A percentile compares a stretch with the other conserved stretches of the same genome.
These are phyloP conservation scores for Curvularia verruculosa DNA, from an alignment of 2,329 filamentous ascomycete species.

Conservation along the genomic window DNA sequence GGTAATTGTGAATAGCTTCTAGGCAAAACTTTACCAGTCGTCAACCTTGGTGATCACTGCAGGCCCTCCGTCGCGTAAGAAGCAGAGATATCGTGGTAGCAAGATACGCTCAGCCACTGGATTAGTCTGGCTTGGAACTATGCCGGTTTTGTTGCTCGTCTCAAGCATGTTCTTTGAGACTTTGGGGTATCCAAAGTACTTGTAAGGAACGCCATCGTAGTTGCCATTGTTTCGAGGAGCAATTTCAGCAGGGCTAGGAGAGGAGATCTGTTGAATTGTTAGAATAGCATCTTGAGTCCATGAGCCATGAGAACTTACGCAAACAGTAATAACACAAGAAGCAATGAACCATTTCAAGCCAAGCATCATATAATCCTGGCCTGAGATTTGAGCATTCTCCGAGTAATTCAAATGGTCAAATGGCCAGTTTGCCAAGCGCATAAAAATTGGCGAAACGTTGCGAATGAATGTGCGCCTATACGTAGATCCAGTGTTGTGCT, in stretches of 20 bases:
- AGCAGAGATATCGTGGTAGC: conserved; percentile 39
- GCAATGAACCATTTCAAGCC: conserved; percentile 40
- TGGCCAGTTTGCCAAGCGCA: conserved; percentile 43
- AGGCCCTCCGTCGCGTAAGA: conserved; percentile 29
- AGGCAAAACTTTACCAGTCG: conserved; percentile 24
- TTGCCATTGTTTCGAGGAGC: conserved; percentile 27
- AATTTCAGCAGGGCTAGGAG: conserved; percentile 23
- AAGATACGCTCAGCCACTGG: conserved; percentile 36
- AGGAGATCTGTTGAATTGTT: conserved; percentile 27
- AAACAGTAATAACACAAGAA: conserved; percentile 30
- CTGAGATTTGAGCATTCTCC: conserved; percentile 25
- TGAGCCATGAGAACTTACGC: conserved; percentile 23
- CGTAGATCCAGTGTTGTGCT: conserved; percentile 33
- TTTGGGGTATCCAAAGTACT: conserved; percentile 40
- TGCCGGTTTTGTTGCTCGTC: conserved; percentile 17
- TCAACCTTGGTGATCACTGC: conserved; percentile 34
- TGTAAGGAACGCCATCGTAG: conserved; percentile 40
- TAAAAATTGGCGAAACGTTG: conserved; percentile 34
- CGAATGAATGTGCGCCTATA: conserved; percentile 41
- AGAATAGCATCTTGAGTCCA: neutral
- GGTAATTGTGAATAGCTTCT: neutral
- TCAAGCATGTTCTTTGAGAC: conserved; percentile 39
- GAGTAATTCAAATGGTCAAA: conserved; percentile 36
- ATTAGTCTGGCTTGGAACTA: conserved; percentile 23
- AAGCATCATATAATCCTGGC: conserved; percentile 33